These are phyloP conservation scores for Citrus glauca DNA, from an alignment of 345 rosid genomes.

Conservation along the genomic window DNA sequence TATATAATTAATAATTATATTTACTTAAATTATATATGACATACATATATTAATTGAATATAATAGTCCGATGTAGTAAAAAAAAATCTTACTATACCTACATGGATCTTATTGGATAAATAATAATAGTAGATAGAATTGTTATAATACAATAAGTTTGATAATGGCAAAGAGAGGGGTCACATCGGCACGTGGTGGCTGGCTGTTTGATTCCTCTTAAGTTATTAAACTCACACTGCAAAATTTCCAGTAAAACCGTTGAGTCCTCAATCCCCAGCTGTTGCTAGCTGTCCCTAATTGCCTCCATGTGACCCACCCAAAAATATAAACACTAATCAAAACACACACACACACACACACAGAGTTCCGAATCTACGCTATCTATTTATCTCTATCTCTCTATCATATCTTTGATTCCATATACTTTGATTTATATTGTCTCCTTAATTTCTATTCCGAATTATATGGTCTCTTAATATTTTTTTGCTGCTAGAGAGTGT, in stretches of 20 bases:
- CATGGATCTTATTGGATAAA: neutral
- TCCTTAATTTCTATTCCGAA: neutral
- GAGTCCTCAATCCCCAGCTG: slow-evolving; percentile 37
- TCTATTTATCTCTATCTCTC: neutral
- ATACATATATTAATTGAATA: too few relatives aligned
- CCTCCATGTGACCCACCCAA: slow-evolving; percentile 45
- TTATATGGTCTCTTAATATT: neutral
- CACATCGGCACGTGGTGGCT: slow-evolving; percentile 50
- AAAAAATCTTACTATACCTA: too few relatives aligned
- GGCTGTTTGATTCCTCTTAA: slow-evolving; percentile 25
- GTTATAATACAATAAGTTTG: neutral
- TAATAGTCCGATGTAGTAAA: too few relatives aligned
- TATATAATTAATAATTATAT: too few relatives aligned
- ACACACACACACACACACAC: neutral
- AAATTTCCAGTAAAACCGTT: slow-evolving; percentile 23
- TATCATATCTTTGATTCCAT: neutral
- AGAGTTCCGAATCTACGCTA: neutral
- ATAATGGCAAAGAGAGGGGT: slow-evolving; percentile 24
- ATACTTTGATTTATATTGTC: neutral
- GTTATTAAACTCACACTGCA: slow-evolving; percentile 16
- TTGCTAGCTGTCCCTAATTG: slow-evolving; percentile 54
- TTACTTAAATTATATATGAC: too few relatives aligned
- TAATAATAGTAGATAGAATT: neutral
- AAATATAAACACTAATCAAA: neutral
- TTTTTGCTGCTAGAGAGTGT: neutral